Evolutionary conservation across 306 rosid species (phyloP), one percentile per base, ranked within the genome.

Genomic region (Castanea mollissima): DNA sequence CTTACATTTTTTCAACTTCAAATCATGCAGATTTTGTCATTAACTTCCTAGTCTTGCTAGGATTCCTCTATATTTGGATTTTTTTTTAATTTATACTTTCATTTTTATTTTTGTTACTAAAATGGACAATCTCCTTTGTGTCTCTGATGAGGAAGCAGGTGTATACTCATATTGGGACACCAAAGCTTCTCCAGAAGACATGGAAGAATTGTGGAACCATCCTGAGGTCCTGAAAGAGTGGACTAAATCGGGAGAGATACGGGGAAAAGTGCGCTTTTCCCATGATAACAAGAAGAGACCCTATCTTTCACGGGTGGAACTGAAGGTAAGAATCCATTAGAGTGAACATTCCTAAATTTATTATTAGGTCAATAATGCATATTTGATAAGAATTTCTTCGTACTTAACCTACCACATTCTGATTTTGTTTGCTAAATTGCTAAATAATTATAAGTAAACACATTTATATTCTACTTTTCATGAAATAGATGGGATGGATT

Each of bases 121-220:
- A 65, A 32, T 65, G 44, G 21, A 29, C 19, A n/a, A 20, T 29
- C 72, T 81, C 71, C 63, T 60, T 60, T 46, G 14, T 79, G 21
- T 49, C 71, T 80, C 15, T 21, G 62, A 69, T 69, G 81, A 59
- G 77, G 84, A 69, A 55, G 71, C 62, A 87, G 85, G 75, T 76
- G 38, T 2, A 41, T 81, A 81, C 85, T 69, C 81, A 69, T 86
- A 54, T 58, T 94, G 97, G 97, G 97, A 94, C 74, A 77, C 86
- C 20, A 84, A 83, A 82, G 88, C 83, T 76, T 87, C 91, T 83
- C 87, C 84, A 2, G 97, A 92, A 78, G 94, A 92, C 80, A 91
- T 94, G 97, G 89, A 69, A 80, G 93, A 89, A 52, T 86, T 94
- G 94, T 94, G 98, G 98, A 90, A 82, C 78, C 87, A 92, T 86